Percentiles rank a stretch among this genome's conserved stretches.
These are phyloP conservation scores for Nephromyces sp. DNA, from an alignment of 169 alveolate genomes.

Conservation along the genomic window DNA sequence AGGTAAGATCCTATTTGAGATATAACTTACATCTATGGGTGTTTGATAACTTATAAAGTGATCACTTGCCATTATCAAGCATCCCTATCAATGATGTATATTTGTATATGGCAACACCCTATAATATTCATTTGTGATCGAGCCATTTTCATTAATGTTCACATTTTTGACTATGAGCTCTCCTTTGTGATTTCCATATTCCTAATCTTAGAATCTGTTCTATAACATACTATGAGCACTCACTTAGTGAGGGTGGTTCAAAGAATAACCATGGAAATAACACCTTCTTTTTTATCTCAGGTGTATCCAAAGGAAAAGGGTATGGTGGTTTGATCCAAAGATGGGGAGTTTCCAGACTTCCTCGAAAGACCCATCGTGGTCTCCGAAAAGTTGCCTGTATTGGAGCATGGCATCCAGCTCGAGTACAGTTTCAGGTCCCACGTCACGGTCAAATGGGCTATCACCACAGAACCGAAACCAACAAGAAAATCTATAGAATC, in stretches of 20 bases:
- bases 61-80: too few species aligned
- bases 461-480: conserved; percentile 97
- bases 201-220: neutral
- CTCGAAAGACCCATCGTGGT: conserved; percentile 99
- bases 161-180: neutral
- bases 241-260: neutral
- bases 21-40: neutral
- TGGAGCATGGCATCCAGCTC: conserved; percentile 99
- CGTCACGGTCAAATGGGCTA: conserved; percentile 99
- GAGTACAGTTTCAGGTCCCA: conserved; percentile 98
- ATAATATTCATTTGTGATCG: neutral
- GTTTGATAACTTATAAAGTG: neutral
- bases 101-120: too few species aligned
- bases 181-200: neutral
- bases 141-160: neutral
- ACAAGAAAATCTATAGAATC: conserved; percentile 97
- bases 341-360: conserved; percentile 97
- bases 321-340: conserved; percentile 96
- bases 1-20: conserved; percentile 45
- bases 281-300: neutral
- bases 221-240: neutral
- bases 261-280: too few species aligned
- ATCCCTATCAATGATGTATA: too few species aligned
- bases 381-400: conserved; percentile 99
- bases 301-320: conserved; percentile 99